phyloP scores from a whole-genome alignment of 768 basidiomycete species.

The Melanogaster broomeanus region DNA sequence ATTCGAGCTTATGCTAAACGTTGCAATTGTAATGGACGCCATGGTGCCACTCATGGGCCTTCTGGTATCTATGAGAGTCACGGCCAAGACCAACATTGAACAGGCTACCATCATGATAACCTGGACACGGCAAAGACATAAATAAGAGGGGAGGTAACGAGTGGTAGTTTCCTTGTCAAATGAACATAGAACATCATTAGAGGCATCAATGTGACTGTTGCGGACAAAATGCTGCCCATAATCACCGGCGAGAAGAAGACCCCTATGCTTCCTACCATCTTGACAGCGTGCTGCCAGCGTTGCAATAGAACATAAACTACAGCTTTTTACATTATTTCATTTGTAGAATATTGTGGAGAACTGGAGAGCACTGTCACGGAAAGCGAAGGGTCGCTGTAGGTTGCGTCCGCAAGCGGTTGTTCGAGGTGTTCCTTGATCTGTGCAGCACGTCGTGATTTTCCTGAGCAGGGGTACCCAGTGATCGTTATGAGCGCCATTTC shows the following conservation, averaged over 20 bases:
- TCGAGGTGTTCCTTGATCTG: conserved; percentile 66
- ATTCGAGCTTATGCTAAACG: too few species aligned
- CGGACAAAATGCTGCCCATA: conserved; percentile 30
- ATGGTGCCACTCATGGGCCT: neutral
- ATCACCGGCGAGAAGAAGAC: conserved; percentile 28
- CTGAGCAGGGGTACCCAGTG: conserved; percentile 84
- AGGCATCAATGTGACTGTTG: conserved; percentile 20
- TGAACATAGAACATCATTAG: conserved; percentile 27
- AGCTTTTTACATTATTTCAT: conserved; percentile 29
- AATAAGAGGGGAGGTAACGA: neutral
- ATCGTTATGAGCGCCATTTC: conserved; percentile 91
- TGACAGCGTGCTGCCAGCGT: conserved; percentile 1
- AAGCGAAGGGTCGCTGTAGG: conserved; percentile 53
- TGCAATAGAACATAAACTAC: too few species aligned
- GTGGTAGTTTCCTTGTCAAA: conserved; percentile 13
- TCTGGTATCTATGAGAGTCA: conserved; percentile 20
- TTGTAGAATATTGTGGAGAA: too few species aligned
- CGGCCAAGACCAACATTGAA: conserved; percentile 21
- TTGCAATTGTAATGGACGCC: too few species aligned
- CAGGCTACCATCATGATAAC: conserved; percentile 18
- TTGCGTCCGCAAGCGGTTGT: conserved; percentile 44
- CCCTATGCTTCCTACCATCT: conserved; percentile 26
- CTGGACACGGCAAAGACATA: conserved; percentile 8
- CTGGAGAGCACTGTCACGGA: conserved; percentile 57
- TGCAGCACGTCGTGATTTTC: conserved; percentile 74